Conservation (phyloP, 2,329 filamentous ascomycete species). For the Aspergillus sp. region DNA sequence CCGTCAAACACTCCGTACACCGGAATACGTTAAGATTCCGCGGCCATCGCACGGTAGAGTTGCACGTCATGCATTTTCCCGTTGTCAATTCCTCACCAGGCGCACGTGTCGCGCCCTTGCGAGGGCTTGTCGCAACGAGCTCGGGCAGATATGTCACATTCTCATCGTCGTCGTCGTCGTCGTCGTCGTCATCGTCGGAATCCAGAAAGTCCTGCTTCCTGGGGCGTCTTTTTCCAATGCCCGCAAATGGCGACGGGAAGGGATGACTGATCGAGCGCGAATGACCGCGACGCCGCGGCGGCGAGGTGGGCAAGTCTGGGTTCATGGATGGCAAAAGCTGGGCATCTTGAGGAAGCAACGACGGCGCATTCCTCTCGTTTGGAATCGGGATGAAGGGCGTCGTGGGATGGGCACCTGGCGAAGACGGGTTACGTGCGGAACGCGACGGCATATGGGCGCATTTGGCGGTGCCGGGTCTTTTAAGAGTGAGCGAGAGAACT, state of each 20-base stretch:
- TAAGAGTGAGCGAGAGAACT: not conserved
- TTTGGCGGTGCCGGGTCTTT: conserved; percentile 13
- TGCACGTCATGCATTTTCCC: conserved; percentile 83
- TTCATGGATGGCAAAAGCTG: conserved; percentile 20
- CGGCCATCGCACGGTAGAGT: conserved; percentile 76
- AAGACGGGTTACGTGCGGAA: conserved; percentile 28
- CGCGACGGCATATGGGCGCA: conserved; percentile 39
- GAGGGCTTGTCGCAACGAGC: conserved; percentile 35
- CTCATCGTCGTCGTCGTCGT: conserved; percentile 28
- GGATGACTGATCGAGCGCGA: conserved; percentile 75
- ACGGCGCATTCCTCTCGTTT: conserved; percentile 19
- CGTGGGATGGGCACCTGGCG: conserved; percentile 17
- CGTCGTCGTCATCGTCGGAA: conserved; percentile 47
- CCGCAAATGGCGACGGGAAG: conserved; percentile 68
- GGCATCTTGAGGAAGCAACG: conserved; percentile 24
- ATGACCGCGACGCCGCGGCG: conserved; percentile 41
- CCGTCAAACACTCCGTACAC: conserved; percentile 78
- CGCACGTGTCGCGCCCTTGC: conserved; percentile 34
- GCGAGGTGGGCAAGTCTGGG: conserved; percentile 14
- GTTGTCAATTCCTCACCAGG: conserved; percentile 61
- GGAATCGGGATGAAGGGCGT: conserved; percentile 15
- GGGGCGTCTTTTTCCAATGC: conserved; percentile 49
- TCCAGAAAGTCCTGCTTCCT: conserved; percentile 48
- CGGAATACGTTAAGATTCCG: conserved; percentile 70
- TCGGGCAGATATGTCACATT: conserved; percentile 29